Evolutionary conservation across 495 filamentous ascomycete species (phyloP).

Genomic region (Penicillium maclennaniae): DNA sequence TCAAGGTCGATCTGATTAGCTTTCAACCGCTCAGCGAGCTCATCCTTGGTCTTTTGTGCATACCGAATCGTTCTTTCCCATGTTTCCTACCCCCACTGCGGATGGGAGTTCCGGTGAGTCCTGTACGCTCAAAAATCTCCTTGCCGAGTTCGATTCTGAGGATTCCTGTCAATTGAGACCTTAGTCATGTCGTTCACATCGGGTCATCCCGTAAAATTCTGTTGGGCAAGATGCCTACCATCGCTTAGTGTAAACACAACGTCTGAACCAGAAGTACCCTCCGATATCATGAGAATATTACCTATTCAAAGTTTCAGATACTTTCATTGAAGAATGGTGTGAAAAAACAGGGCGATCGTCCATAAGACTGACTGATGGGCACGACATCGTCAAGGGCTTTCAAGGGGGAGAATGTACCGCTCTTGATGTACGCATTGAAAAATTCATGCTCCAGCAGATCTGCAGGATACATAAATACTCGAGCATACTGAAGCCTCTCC

Average conservation of each 20-base stretch:
- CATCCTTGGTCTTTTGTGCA: slow-evolving; percentile 1
- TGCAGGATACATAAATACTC: slow-evolving; percentile 70
- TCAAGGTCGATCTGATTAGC: slow-evolving; percentile 2
- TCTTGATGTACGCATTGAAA: slow-evolving; percentile 82
- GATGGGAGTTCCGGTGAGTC: slow-evolving; percentile 71
- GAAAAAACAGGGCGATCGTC: not conserved
- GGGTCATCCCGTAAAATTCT: too few species aligned
- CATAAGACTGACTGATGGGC: not conserved
- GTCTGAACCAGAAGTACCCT: slow-evolving; percentile 75
- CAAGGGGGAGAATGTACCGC: slow-evolving; percentile 51
- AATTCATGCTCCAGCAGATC: slow-evolving; percentile 73
- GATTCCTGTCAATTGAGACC: slow-evolving; percentile 45
- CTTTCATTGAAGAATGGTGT: not conserved
- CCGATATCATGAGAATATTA: slow-evolving; percentile 85
- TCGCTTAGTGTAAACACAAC: slow-evolving; percentile 72
- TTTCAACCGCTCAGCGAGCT: not conserved
- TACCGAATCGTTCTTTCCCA: slow-evolving; percentile 56
- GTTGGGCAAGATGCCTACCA: slow-evolving; percentile 41
- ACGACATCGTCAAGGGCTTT: not conserved
- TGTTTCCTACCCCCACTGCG: slow-evolving; percentile 57
- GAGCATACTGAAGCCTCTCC: slow-evolving; percentile 52
- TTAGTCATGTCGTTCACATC: not conserved
- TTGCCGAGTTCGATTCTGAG: slow-evolving; percentile 77
- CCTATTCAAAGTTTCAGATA: slow-evolving; percentile 46
- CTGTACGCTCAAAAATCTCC: slow-evolving; percentile 79